Evolutionary conservation across 441 rosid species (phyloP).

Genomic region (Adansonia gregorii): DNA sequence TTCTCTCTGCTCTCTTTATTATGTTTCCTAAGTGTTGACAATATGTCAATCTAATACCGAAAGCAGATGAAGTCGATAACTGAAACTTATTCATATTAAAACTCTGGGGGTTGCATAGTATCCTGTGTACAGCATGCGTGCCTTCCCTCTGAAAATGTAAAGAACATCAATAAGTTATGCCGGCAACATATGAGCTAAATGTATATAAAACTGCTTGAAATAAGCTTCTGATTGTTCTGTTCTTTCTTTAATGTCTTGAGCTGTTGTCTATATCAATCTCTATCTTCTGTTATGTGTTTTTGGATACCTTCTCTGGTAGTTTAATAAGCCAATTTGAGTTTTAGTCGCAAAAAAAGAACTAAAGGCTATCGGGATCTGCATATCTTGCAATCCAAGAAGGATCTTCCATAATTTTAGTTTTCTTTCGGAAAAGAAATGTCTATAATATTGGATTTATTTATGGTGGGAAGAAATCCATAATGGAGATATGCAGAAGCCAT

Average conservation of each 20-base stretch:
- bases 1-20: not conserved
- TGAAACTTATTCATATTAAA: not conserved
- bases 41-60: not conserved
- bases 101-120: not conserved
- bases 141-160: not conserved
- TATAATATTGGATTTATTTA: not conserved
- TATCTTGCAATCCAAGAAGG: not conserved
- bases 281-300: not conserved
- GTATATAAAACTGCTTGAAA: not conserved
- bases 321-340: not conserved
- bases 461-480: not conserved
- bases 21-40: not conserved
- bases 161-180: not conserved
- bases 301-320: not conserved
- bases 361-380: not conserved
- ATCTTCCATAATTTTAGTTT: not conserved
- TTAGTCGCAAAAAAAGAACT: not conserved
- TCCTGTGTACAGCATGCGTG: not conserved
- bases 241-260: not conserved
- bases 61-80: not conserved
- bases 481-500: no score
- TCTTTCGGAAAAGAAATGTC: not conserved
- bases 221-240: not conserved
- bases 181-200: not conserved
- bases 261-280: not conserved